Evolutionary conservation across 192 early-diverging fungal genomes (phyloP), one percentile per base, ranked within the genome.

Genomic region (Irineochytrium annulatum): DNA sequence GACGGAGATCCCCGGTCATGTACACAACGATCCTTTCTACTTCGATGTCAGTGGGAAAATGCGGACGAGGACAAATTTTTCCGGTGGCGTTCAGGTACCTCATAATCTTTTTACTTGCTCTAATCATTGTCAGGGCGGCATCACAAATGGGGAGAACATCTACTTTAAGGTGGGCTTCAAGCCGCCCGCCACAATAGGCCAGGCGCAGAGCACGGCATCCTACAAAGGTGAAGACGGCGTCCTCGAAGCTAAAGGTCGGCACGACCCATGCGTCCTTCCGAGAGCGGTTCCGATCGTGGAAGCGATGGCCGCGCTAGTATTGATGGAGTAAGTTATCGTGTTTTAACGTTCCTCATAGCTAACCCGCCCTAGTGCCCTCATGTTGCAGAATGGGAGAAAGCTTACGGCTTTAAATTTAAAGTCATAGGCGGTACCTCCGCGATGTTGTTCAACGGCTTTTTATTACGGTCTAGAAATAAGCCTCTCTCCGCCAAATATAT

Each of bases 91-190:
- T 55, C 93, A 96, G 73, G 73, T 75, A 8, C 29, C 48, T 72
- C 43, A 20, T 24, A 46, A n/a, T 8, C 16, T 27, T 55, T 26
- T 34, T 24, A 2, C 14, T 61, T 45, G 33, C 29, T 31, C 33
- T 17, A 43, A 19, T 3, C 27, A 19, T 72, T 63, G 17, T 37
- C 62, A 77, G 82, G 96, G 96, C 35, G 96, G 96, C 33, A 99
- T 99, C 44, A 80, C 89, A 37, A 99, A 99, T 60, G 96, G 96
- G 41, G 92, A 96, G 69, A 76, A 86, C 70, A 88, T 99, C 43
- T 96, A 94, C 77, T 99, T 99, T 78, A 85, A 93, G 55, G 94
- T 99, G 26, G 94, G 90, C 0, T 99, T 99, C 76, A 97, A 99
- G 74, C 90, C 96, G 17, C 85, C 91, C 3, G 96, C 96, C 22